Base-by-base conservation (phyloP, 371 early-diverging fungal species). In the Basidiobolus meristosporus region DNA sequence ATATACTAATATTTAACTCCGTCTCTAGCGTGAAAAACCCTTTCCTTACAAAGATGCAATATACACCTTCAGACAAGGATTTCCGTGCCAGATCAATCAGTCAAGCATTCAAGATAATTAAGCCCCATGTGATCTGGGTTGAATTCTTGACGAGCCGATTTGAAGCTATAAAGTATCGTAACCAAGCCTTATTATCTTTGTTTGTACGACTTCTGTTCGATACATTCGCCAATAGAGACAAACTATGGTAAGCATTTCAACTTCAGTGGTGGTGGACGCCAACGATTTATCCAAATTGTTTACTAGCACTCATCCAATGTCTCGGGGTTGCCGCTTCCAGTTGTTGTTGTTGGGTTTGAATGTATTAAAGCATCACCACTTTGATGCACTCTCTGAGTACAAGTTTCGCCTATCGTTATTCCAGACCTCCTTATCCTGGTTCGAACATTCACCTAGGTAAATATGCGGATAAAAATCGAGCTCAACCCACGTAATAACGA, bases 11-110 rank as follows among this genome's bases (percentile, higher is more conserved):
- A 45, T 42, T 10, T 42, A 36, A 42, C 20, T 15, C 18, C 31
- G 22, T 40, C 18, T 23, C 43, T 36, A 68, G 75, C 41, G 55
- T 75, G 5, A 63, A 63, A 31, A 75, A 81, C 50, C 90, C 92
- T 2, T 92, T 95, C 59, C 71, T 72, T 7, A 67, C 67, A 41
- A 77, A 74, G 43, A 90, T 95, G 87, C 78, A 82, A 11, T 91
- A 95, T 52, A 70, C 81, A 2, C 88, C 92, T 0, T 80, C 92
- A 1, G 78, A 81, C 44, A 82, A 81, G 50, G 64, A 75, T 10
- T 63, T 70, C 0, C 65, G 77, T 22, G 65, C 75, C 17, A 64
- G 62, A 14, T 77, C 57, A 14, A 63, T 70, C 35, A 60, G 65
- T 34, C 52, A 62, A 12, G 77, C 77, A 10, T 63, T 66, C 10